A percentile compares a stretch with the other conserved stretches of the same genome.
Evolutionary conservation across 257 asterid species (phyloP).

Genomic region (Knoxia roxburghii): DNA sequence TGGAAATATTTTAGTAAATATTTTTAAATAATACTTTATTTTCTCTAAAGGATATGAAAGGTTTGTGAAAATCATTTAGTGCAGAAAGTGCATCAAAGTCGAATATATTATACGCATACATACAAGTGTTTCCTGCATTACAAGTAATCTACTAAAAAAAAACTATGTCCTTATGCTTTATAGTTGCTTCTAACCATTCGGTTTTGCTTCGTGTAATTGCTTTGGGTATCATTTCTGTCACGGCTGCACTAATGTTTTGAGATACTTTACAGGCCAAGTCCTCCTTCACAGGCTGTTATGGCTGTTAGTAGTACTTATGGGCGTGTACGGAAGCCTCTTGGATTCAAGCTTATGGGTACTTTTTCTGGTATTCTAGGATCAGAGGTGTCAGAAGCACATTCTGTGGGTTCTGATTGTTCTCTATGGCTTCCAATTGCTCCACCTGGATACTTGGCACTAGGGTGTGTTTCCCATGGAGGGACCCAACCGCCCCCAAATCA

Average conservation of each 20-base stretch:
- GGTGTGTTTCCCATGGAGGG: slow-evolving; percentile 90
- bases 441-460: slow-evolving; percentile 85
- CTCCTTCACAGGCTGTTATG: slow-evolving; percentile 93
- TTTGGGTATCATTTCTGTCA: background rate
- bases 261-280: slow-evolving; percentile 66
- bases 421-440: slow-evolving; percentile 96
- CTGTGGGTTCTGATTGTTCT: slow-evolving; percentile 60
- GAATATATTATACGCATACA: too few relatives aligned
- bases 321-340: slow-evolving; percentile 87
- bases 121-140: too few relatives aligned
- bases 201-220: too few relatives aligned
- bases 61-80: too few relatives aligned
- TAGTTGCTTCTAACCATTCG: too few relatives aligned
- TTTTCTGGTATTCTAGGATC: slow-evolving; percentile 55
- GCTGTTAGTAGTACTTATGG: slow-evolving; percentile 86
- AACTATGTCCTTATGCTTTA: too few relatives aligned
- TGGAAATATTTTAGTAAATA: background rate
- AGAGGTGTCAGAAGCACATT: slow-evolving; percentile 32
- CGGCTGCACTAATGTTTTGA: background rate
- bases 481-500: slow-evolving; percentile 84
- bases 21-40: background rate
- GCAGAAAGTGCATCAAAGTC: too few relatives aligned
- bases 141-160: too few relatives aligned
- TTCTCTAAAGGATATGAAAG: too few relatives aligned
- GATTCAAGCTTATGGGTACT: slow-evolving; percentile 64